These are phyloP conservation scores for Pleurotus sapidus DNA, from an alignment of 768 basidiomycete species.

Conservation along the genomic window DNA sequence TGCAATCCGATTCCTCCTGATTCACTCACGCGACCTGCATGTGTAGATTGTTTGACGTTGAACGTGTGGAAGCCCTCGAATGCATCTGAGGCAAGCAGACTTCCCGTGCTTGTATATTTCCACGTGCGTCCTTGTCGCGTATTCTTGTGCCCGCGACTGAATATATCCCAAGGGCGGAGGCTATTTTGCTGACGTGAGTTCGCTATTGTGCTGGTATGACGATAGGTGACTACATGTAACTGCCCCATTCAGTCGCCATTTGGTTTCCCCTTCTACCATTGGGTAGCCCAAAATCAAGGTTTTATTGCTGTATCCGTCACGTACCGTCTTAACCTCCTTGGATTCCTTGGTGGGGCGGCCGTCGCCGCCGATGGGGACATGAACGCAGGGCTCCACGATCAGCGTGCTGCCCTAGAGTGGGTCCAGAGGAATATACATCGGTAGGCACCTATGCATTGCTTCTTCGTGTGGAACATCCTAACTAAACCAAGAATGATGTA, in stretches of 20 bases:
- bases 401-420: slow-evolving; percentile 37
- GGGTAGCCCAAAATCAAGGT: slow-evolving; percentile 38
- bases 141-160: background rate
- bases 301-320: slow-evolving; percentile 32
- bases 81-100: slow-evolving; percentile 25
- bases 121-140: slow-evolving; percentile 25
- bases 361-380: slow-evolving; percentile 33
- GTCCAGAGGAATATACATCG: slow-evolving; percentile 31
- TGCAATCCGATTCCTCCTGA: background rate
- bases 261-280: slow-evolving; percentile 45
- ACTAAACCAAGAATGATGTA: background rate
- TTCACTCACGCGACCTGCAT: background rate
- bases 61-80: slow-evolving; percentile 43
- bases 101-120: slow-evolving; percentile 41
- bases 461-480: background rate
- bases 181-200: slow-evolving; percentile 31
- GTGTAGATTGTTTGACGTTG: slow-evolving; percentile 35
- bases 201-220: no score
- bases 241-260: slow-evolving; percentile 30
- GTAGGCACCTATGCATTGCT: background rate
- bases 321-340: slow-evolving; percentile 26
- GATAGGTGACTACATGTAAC: no score
- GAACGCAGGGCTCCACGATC: slow-evolving; percentile 40
- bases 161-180: slow-evolving; percentile 34
- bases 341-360: slow-evolving; percentile 26